Evolutionary conservation across 208 protist genomes (phyloP), one percentile per base, ranked within the genome.

Genomic region (Acanthamoeba royreba): DNA sequence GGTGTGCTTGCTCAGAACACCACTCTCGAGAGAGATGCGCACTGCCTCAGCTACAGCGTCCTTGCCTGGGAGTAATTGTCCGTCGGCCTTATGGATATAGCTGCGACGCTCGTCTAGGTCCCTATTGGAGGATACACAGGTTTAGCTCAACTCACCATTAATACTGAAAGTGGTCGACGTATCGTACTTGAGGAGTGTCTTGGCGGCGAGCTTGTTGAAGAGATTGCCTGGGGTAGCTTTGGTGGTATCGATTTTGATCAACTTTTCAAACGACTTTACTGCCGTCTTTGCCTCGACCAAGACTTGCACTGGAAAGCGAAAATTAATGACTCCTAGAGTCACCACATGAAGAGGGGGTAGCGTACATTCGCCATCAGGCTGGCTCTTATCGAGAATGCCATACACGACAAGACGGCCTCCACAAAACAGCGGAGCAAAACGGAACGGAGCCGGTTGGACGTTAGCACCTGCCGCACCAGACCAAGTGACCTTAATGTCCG

Each of bases 1-100:
- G 11, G 95, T 96, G 46, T 92, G 79, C 28, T 90, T 42, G 17
- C 93, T 94, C 1, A 96, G 79, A 40, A 96, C 95, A 4, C 72
- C 72, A 85, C 38, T 42, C n/a, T 25, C 5, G 40, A 33, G n/a
- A 28, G 31, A 45, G 31, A 85, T 4, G 5, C 72, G 31, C n/a
- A 85, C 35, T 31, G 40, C 38, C 72, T 85, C 72, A n/a, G n/a
- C 33, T 31, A 69, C 58, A 8, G 58, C 28, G 5, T 69, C 4
- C 4, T 31, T 31, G 28, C 33, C 28, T 5, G 28, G 4, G 58
- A 69, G 4, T 31, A 35, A 35, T n/a, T 69, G 28, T n/a, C 58
- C 58, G 28, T 85, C 38, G 31, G 1, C 72, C 25, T 85, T 33
- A 42, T 85, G 72, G 33, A 85, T 31, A 33, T 61, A 85, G 72